Percentiles rank a stretch among this genome's conserved stretches.
These are phyloP conservation scores for Beauveria varroae DNA, from an alignment of 2,329 filamentous ascomycete species.

Conservation along the genomic window DNA sequence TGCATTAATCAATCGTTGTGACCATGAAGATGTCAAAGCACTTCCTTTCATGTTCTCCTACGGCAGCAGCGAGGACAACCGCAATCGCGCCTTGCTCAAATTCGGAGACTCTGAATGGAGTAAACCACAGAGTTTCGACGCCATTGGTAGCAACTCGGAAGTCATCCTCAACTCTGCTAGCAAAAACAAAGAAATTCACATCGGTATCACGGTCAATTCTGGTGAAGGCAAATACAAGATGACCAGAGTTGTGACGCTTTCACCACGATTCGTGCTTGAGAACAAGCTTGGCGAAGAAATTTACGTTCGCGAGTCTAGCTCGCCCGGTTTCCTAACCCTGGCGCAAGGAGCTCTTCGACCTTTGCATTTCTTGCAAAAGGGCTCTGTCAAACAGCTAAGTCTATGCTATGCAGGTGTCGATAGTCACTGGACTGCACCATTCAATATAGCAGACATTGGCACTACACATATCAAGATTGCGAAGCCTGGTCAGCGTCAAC, in stretches of 20 bases:
- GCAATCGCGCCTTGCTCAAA: constrained; percentile 82
- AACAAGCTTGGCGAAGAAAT: constrained; percentile 88
- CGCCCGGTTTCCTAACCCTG: constrained; percentile 74
- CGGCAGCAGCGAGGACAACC: constrained; percentile 74
- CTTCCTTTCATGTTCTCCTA: constrained; percentile 96
- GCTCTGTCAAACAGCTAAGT: constrained; percentile 78
- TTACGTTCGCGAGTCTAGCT: constrained; percentile 84
- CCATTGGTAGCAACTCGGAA: constrained; percentile 87
- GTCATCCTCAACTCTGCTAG: constrained; percentile 70
- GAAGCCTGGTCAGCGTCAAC: constrained; percentile 82
- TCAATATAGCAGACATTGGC: constrained; percentile 93
- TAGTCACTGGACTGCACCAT: constrained; percentile 95
- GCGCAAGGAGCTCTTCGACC: constrained; percentile 74
- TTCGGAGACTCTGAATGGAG: constrained; percentile 92
- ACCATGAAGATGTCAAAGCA: constrained; percentile 59
- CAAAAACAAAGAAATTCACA: constrained; percentile 74
- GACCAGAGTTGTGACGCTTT: constrained; percentile 88
- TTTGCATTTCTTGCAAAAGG: constrained; percentile 81
- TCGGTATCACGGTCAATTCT: constrained; percentile 80
- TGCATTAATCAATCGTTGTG: constrained; percentile 41
- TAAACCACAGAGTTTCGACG: constrained; percentile 95
- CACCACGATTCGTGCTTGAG: constrained; percentile 87
- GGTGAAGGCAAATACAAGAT: constrained; percentile 97
- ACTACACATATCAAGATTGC: constrained; percentile 90
- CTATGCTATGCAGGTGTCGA: constrained; percentile 90